Base-by-base conservation (phyloP, 73 alveolate genomes). In the Paramecium caudatum region DNA sequence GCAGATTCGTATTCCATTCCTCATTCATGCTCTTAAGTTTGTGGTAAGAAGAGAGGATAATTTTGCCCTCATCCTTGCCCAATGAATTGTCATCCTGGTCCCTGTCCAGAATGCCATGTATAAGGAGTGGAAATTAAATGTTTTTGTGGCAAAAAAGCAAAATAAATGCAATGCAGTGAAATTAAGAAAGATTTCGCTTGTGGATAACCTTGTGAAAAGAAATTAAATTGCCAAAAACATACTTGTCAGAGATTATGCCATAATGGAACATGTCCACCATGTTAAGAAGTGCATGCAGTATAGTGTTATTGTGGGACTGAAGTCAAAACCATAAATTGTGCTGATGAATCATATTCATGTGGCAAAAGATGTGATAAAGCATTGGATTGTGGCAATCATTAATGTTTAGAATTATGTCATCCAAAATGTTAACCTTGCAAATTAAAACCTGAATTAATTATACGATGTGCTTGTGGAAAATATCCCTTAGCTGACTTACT, bases 11-110 rank as follows among this genome's bases (percentile, higher is more conserved):
- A 93, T 88, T 92, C 91, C 62, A 63, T 96, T 37, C 99, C 99
- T 16, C 99, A 97, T 91, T 95, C 98, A 23, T 97, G 99, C 88
- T 96, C 98, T 7, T 93, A 95, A 90, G 87, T 90, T 49, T 96
- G 97, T 91, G 94, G 82, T 61, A 96, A 90, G 87, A 91, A 93
- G 90, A 91, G 96, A 85, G 95, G 91, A 70, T 95, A 90, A 85
- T 82, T 12, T 21, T 97, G 98, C 82, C 94, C 94, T 9, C 98
- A 97, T 39, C 93, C 87, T 63, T 97, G 99, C 86, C 96, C 95
- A 0, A 90, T 95, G 8, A 95, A 94, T 7, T 97, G 99, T 90
- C 99, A 97, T 88, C 99, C 99, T 34, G 99, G 99, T 2, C 96
- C 98, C 12, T 97, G 98, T 82, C 98, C 97, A 13, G 99, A 97